Base-by-base conservation (phyloP, 257 asterid genomes). In the Plantago major region DNA sequence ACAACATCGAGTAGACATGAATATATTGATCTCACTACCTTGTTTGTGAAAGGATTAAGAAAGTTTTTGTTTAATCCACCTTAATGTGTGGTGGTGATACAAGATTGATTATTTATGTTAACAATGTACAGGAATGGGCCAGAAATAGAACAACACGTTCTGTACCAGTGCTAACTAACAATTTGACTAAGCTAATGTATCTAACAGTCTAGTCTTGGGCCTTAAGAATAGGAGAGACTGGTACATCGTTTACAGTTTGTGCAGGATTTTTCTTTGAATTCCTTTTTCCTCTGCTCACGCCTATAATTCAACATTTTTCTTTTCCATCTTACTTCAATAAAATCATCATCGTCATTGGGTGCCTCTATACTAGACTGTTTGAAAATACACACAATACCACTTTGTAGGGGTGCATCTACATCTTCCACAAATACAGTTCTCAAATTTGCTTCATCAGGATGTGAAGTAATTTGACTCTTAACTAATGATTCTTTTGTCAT, bases 321-420 rank as follows among this genome's bases (percentile, higher is more conserved):
- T 75, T 93, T 93, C 50, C 96, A 93, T 68, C 99, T 82, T 69
- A 88, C 98, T 71, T 88, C 83, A 79, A 92, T 92, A 75, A 92
- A 92, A 78, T 89, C 98, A 83, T 92, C 98, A 66, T 86, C 97
- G 66, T 89, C 96, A 42, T 96, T 84, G 45, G 95, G 91, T 63
- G 90, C 88, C 78, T 92, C 98, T 55, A 92, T 92, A 54, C 99
- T 96, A 71, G 96, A 80, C 74, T 93, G 99, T 58, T 79, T 87
- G 72, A 77, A 93, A 56, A 93, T 87, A 42, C 91, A 89, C 60
- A 93, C 97, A 76, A 93, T 82, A 44, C 99, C 97, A 85, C 90
- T 89, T 71, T 87, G 99, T 75, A 93, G 62, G 33, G 99, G 95
- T 70, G 97, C 90, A 79, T 87, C 96, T 50, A 87, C 87, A 81